A percentile compares a stretch with the other conserved stretches of the same genome.
Evolutionary conservation across 768 basidiomycete genomes (phyloP).

Genomic region (Naganishia vishniacii): DNA sequence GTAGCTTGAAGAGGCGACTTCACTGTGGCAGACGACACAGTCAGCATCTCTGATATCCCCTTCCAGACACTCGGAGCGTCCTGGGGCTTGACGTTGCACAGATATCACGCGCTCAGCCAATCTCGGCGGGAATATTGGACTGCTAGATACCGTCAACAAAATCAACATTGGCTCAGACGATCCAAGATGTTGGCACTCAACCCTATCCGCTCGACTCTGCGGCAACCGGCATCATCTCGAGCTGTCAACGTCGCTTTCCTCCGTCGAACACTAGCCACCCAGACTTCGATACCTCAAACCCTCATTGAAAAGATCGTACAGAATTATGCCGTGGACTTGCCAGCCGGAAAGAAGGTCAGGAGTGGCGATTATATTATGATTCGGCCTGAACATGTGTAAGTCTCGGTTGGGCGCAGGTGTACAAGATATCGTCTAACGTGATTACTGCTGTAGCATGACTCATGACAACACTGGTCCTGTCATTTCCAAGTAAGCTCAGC

Average conservation of each 20-base stretch:
- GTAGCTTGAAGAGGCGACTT: neutral
- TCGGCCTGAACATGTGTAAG: conserved; percentile 80
- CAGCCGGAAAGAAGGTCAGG: conserved; percentile 69
- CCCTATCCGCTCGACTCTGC: neutral
- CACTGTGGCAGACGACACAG: too few species aligned
- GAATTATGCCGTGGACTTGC: conserved; percentile 86
- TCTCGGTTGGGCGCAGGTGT: neutral
- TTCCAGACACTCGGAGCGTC: too few species aligned
- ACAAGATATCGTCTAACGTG: neutral
- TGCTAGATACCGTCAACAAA: neutral
- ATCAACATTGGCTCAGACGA: neutral
- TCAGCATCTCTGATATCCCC: too few species aligned
- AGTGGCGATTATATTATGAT: conserved; percentile 99
- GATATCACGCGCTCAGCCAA: too few species aligned
- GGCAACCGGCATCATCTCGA: neutral
- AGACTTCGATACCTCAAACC: conserved; percentile 57
- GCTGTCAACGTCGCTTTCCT: conserved; percentile 3
- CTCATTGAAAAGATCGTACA: conserved; percentile 97
- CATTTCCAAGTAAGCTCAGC: conserved; percentile 74
- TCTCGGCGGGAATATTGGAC: neutral
- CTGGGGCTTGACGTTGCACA: too few species aligned
- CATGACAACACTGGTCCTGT: conserved; percentile 95
- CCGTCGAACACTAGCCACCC: conserved; percentile 16
- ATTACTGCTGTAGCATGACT: conserved; percentile 44
- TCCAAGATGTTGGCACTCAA: neutral